Evolutionary conservation across 2,329 filamentous ascomycete genomes (phyloP).

Genomic region (Rachicladosporium sp.): DNA sequence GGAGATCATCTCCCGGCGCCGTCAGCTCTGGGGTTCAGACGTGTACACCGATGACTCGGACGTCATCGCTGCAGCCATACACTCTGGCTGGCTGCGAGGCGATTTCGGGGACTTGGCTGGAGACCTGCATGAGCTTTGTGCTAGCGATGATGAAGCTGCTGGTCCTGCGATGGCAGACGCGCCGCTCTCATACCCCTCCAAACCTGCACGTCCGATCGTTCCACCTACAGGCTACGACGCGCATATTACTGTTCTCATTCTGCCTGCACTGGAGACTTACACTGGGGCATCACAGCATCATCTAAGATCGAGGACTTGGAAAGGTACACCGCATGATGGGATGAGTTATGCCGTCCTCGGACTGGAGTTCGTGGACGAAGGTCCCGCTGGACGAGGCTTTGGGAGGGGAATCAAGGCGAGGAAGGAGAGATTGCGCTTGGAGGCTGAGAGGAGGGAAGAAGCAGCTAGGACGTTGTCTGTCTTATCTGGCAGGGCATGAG

Average conservation of each 20-base stretch:
- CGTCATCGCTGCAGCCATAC: conserved; percentile 81
- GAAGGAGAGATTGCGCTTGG: conserved; percentile 36
- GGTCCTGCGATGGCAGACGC: conserved; percentile 26
- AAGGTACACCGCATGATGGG: conserved; percentile 55
- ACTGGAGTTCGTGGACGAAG: conserved; percentile 77
- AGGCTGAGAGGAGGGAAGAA: conserved; percentile 21
- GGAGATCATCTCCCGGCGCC: conserved; percentile 70
- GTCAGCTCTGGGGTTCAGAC: conserved; percentile 83
- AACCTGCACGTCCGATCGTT: conserved; percentile 45
- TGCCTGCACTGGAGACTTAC: conserved; percentile 70
- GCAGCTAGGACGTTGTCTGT: conserved; percentile 18
- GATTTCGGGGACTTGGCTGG: conserved; percentile 56
- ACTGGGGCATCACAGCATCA: conserved; percentile 63
- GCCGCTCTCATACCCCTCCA: conserved; percentile 9
- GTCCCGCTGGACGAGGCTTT: conserved; percentile 35
- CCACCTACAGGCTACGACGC: conserved; percentile 62
- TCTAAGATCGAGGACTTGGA: conserved; percentile 69
- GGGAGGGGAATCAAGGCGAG: conserved; percentile 35
- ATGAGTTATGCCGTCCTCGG: conserved; percentile 77
- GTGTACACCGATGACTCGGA: conserved; percentile 96
- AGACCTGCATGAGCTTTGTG: conserved; percentile 19
- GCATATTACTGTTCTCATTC: conserved; percentile 73
- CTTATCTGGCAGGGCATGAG: too few relatives aligned
- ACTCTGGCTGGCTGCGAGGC: conserved; percentile 82
- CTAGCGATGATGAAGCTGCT: conserved; percentile 24